Evolutionary conservation across 192 early-diverging fungal species (phyloP), one percentile per base, ranked within the genome.

Genomic region (Linnemannia exigua): DNA sequence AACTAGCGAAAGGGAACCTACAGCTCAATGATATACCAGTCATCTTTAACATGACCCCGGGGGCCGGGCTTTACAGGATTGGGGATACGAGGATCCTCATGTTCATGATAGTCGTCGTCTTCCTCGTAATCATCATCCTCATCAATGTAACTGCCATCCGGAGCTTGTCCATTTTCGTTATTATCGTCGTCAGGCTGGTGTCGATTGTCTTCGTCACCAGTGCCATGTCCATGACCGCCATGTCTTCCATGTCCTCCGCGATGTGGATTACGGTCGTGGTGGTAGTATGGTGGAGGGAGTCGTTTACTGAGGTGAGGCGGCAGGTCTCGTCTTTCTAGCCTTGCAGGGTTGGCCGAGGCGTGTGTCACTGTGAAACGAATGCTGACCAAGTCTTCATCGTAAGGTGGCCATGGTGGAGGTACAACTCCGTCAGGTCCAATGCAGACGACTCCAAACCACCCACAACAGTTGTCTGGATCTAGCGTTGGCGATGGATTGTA

Each of bases 11-110:
- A 31, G 0, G 38, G 0, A 38, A 47, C 75, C 70, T 84, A 84
- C 76, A 84, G 52, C 51, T 78, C 82, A 70, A 84, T 48, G 35
- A 78, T 77, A 46, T 84, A 78, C 82, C 82, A 84, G 36, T 78
- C 82, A 35, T 78, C 82, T 3, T 63, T 63, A 25, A 63, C 58
- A 63, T 63, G 58, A 3, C 58, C 28, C 11, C 74, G 47, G 47
- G 33, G 37, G 8, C 50, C 17, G 19, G 9, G n/a, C 67, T 28
- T 52, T 33, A 22, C 20, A 33, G 67, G 38, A 41, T 28, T 9
- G 28, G 5, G 50, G 22, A 25, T 7, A 25, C 48, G 37, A 38
- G 16, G 66, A 25, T 46, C 38, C 3, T 3, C 36, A 41, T 28
- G 58, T 3, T 25, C 38, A 46, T 33, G 15, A 20, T 63, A 28